These are phyloP conservation scores for Paspalum vaginatum DNA, from an alignment of 176 grass and related monocot species.

Conservation along the genomic window DNA sequence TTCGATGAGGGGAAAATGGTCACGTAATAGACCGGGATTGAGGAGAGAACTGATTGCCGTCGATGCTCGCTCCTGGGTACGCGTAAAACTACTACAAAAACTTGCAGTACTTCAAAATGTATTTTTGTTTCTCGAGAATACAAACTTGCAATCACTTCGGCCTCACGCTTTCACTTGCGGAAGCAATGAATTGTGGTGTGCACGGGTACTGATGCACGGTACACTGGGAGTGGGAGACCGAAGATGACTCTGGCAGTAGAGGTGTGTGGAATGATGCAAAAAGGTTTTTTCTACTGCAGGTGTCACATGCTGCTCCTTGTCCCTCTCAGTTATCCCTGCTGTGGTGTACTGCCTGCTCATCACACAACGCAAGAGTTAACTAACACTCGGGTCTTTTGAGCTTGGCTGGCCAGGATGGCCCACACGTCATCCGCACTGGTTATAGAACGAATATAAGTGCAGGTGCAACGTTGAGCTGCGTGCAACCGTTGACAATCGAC, in stretches of 20 bases:
- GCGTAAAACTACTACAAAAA: not conserved
- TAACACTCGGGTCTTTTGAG: not conserved
- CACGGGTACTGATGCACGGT: slow-evolving; percentile 5
- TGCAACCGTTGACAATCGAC: slow-evolving; percentile 34
- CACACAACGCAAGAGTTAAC: not conserved
- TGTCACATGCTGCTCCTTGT: slow-evolving; percentile 14
- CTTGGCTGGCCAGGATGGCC: not conserved
- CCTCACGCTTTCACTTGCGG: slow-evolving; percentile 35
- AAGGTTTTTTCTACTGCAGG: slow-evolving; percentile 19
- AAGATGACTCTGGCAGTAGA: slow-evolving; percentile 10
- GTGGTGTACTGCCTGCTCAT: not conserved
- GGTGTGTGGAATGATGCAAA: slow-evolving; percentile 36
- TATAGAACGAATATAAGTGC: not conserved
- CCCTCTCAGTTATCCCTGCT: no score
- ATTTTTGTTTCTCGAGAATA: not conserved
- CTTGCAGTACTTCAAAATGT: not conserved
- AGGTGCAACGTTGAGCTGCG: slow-evolving; percentile 24
- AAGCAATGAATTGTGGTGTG: slow-evolving; percentile 24
- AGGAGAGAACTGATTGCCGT: not conserved
- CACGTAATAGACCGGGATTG: no score
- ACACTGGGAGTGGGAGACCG: not conserved
- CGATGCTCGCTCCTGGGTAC: not conserved
- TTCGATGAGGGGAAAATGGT: no score
- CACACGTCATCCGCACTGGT: not conserved
- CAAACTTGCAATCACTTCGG: slow-evolving; percentile 26